Conservation (phyloP, 805 yeast genomes). For the Yarrowia sp. region DNA sequence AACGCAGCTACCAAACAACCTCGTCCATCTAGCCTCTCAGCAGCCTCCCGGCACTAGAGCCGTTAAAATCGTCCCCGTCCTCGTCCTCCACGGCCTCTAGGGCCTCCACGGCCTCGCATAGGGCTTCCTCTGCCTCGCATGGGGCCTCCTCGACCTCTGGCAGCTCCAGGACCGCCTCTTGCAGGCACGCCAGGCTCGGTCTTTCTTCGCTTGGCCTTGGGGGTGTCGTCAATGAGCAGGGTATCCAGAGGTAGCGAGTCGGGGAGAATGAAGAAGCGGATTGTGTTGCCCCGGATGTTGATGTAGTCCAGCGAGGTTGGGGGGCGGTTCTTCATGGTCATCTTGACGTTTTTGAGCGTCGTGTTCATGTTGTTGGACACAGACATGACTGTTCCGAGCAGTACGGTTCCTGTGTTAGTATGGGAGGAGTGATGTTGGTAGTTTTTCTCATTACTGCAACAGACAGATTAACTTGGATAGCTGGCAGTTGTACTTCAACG, state of each 20-base stretch:
- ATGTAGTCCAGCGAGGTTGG: constrained; percentile 72
- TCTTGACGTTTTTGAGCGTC: constrained; percentile 71
- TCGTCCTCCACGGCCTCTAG: background rate
- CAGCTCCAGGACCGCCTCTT: constrained; percentile 36
- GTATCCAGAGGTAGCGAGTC: constrained; percentile 72
- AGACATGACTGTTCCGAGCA: constrained; percentile 78
- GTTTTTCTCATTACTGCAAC: too few relatives aligned
- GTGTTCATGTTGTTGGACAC: constrained; percentile 93
- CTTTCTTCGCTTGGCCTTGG: constrained; percentile 40
- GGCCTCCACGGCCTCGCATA: background rate
- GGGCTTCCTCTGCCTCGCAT: background rate
- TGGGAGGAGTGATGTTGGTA: too few relatives aligned
- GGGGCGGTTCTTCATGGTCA: constrained; percentile 69
- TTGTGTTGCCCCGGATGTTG: constrained; percentile 84
- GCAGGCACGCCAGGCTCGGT: constrained; percentile 30
- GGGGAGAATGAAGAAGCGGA: constrained; percentile 78
- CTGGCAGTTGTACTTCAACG: too few relatives aligned
- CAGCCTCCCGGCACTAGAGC: too few relatives aligned
- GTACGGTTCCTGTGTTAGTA: constrained; percentile 49
- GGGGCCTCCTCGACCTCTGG: constrained; percentile 30
- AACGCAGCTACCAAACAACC: too few relatives aligned
- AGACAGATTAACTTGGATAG: too few relatives aligned
- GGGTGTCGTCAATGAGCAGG: constrained; percentile 45
- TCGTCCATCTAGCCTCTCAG: too few relatives aligned
- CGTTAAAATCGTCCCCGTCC: background rate